Evolutionary conservation across 768 basidiomycete species (phyloP).

Genomic region (Hygrocybe coccinea): DNA sequence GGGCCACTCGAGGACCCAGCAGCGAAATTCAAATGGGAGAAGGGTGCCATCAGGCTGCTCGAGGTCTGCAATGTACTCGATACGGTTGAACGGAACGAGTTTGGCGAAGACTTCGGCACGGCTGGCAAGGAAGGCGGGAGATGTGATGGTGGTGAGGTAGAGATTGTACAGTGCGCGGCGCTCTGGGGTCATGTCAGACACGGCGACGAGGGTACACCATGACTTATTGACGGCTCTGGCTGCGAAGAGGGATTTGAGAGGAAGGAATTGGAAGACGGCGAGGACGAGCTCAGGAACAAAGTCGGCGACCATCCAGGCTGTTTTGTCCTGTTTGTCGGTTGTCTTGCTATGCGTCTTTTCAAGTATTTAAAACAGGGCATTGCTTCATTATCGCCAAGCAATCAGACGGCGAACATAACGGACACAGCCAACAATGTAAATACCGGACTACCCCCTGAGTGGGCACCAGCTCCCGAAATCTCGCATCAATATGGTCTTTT

Average conservation of each 20-base stretch:
- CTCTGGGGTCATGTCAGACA: not conserved
- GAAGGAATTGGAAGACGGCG: constrained; percentile 3
- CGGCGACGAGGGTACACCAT: constrained; percentile 3
- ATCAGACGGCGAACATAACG: not conserved
- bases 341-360: too few relatives aligned
- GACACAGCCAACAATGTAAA: too few relatives aligned
- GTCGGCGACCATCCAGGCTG: constrained; percentile 1
- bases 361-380: too few relatives aligned
- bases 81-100: constrained; percentile 1
- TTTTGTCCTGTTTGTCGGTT: too few relatives aligned
- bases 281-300: constrained; percentile 3
- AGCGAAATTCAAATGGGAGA: constrained; percentile 1
- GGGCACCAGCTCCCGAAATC: constrained; percentile 56
- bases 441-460: constrained; percentile 40
- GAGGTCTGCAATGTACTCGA: not conserved
- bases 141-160: not conserved
- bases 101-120: not conserved
- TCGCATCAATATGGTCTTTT: constrained; percentile 45
- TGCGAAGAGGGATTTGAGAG: constrained; percentile 6
- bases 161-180: constrained; percentile 3
- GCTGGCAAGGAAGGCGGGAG: not conserved
- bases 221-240: not conserved
- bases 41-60: not conserved
- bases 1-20: constrained; percentile 7
- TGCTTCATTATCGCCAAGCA: too few relatives aligned